Evolutionary conservation across 2,329 filamentous ascomycete species (phyloP).

Genomic region (Fusarium sp.): DNA sequence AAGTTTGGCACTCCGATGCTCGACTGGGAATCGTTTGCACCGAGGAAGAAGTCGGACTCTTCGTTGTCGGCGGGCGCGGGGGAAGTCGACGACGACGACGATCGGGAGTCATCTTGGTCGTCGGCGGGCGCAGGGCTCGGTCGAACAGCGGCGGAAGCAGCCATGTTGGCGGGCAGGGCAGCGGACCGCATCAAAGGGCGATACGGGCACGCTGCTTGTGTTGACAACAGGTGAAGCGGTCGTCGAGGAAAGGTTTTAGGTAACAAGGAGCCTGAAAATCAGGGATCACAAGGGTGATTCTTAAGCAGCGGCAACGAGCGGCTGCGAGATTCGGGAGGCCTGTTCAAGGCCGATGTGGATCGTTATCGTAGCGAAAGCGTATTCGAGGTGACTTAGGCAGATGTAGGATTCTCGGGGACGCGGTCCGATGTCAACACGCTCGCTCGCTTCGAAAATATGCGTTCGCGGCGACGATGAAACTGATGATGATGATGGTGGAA

Average conservation of each 20-base stretch:
- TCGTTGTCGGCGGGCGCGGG: constrained; percentile 83
- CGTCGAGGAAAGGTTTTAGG: constrained; percentile 16
- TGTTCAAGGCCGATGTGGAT: neutral
- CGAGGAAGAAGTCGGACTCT: constrained; percentile 93
- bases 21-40: constrained; percentile 91
- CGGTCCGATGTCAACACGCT: neutral
- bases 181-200: constrained; percentile 18
- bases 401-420: neutral
- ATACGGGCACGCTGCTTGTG: constrained; percentile 8
- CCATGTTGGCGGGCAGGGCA: constrained; percentile 34
- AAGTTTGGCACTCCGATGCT: constrained; percentile 86
- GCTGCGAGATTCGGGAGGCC: constrained; percentile 7
- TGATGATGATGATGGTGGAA: constrained; percentile 22
- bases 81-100: constrained; percentile 78
- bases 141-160: constrained; percentile 36
- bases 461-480: constrained; percentile 22
- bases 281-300: constrained; percentile 35
- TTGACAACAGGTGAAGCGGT: constrained; percentile 4
- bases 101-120: constrained; percentile 65
- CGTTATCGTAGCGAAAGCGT: neutral
- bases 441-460: neutral
- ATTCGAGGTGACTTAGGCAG: neutral
- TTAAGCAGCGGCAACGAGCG: constrained; percentile 26
- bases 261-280: constrained; percentile 15
- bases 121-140: constrained; percentile 46